phyloP scores from a whole-genome alignment of 495 filamentous ascomycete species.

The Letharia lupina region DNA sequence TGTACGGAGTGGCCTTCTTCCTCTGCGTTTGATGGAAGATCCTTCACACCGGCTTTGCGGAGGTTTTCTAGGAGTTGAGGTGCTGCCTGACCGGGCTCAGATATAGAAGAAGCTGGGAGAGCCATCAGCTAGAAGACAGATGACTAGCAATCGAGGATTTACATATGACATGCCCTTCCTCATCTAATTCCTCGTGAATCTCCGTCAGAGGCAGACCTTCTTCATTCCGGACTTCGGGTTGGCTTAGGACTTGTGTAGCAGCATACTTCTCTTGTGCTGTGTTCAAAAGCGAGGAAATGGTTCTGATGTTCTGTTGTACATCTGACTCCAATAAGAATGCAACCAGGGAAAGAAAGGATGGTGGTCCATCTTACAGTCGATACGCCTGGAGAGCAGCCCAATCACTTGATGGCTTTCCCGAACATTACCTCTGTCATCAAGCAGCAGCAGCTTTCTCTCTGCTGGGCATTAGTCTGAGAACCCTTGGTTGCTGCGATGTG shows the following conservation, averaged over 20 bases:
- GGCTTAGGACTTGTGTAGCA: slow-evolving; percentile 34
- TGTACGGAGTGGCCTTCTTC: background rate
- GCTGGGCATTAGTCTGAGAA: slow-evolving; percentile 22
- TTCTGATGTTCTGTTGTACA: slow-evolving; percentile 67
- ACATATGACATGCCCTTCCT: slow-evolving; percentile 74
- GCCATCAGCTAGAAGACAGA: background rate
- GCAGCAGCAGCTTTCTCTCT: slow-evolving; percentile 58
- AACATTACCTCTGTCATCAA: slow-evolving; percentile 41
- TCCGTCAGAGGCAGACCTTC: slow-evolving; percentile 70
- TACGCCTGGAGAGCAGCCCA: slow-evolving; percentile 60
- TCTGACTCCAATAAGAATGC: slow-evolving; percentile 33
- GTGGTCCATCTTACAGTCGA: slow-evolving; percentile 51
- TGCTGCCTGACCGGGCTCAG: slow-evolving; percentile 51
- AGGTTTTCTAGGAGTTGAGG: slow-evolving; percentile 57
- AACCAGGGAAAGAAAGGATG: background rate
- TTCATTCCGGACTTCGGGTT: slow-evolving; percentile 42
- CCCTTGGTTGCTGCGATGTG: background rate
- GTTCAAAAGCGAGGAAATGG: slow-evolving; percentile 38
- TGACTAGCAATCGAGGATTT: background rate
- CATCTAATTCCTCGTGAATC: slow-evolving; percentile 86
- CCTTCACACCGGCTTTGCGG: slow-evolving; percentile 58
- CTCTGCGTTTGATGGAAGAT: slow-evolving; percentile 32
- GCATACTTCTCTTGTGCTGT: slow-evolving; percentile 59
- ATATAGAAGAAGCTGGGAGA: slow-evolving; percentile 39
- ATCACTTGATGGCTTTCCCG: slow-evolving; percentile 50